Percentiles rank a stretch among this genome's conserved stretches.
These are phyloP conservation scores for Zoysia japonica DNA, from an alignment of 176 grass and related monocot genomes.

Conservation along the genomic window DNA sequence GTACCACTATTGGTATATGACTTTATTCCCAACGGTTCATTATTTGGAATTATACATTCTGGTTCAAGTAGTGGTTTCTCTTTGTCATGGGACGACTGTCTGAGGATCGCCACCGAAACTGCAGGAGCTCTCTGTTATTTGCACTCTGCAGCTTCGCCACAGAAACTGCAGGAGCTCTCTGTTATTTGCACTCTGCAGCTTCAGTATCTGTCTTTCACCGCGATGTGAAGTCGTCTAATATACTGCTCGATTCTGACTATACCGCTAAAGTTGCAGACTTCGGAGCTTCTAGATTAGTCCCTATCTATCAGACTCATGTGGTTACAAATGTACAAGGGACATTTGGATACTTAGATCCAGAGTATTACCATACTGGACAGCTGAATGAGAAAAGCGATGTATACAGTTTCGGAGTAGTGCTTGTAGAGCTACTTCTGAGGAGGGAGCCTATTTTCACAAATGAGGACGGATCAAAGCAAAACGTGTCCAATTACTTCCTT, in stretches of 20 bases:
- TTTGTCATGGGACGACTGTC: slow-evolving; percentile 21
- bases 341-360: no score
- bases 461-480: no score
- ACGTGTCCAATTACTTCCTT: no score
- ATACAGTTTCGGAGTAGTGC: no score
- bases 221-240: slow-evolving; percentile 44
- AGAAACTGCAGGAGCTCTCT: slow-evolving; percentile 30
- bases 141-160: background rate
- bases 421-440: no score
- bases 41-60: background rate
- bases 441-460: no score
- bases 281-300: no score
- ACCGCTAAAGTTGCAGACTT: no score
- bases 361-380: no score
- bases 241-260: slow-evolving; percentile 5
- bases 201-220: slow-evolving; percentile 41
- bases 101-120: slow-evolving; percentile 29
- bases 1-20: background rate
- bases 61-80: background rate
- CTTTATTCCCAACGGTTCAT: slow-evolving; percentile 17
- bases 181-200: slow-evolving; percentile 25
- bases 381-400: no score
- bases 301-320: no score
- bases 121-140: slow-evolving; percentile 29
- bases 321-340: no score